Conservation (phyloP, 257 asterid species). For the Leptodermis oblonga region DNA sequence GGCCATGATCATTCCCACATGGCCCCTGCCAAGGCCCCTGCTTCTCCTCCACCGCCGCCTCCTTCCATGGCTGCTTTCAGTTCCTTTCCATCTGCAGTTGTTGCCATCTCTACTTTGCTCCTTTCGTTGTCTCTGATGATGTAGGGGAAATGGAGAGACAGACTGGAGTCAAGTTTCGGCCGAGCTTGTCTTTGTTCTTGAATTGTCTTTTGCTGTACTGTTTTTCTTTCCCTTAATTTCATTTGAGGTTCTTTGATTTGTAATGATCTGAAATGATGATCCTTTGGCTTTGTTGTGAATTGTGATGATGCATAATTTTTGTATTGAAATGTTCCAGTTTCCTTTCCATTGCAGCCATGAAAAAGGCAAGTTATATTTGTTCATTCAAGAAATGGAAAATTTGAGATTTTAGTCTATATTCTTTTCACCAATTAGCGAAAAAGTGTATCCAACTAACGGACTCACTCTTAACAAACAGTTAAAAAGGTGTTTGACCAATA, state of each 20-base stretch:
- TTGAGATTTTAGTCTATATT: too few relatives aligned
- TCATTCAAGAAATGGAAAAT: too few relatives aligned
- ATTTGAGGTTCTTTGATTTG: neutral
- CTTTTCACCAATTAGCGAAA: too few relatives aligned
- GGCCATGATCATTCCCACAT: conserved; percentile 25
- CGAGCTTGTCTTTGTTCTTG: neutral
- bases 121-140: conserved; percentile 29
- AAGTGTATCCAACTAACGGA: too few relatives aligned
- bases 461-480: too few relatives aligned
- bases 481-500: too few relatives aligned
- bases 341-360: too few relatives aligned
- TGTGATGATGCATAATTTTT: neutral
- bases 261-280: neutral
- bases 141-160: conserved; percentile 12
- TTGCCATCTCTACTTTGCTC: conserved; percentile 25
- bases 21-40: neutral
- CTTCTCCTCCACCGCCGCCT: conserved; percentile 12
- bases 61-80: conserved; percentile 6
- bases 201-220: neutral
- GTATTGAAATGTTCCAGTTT: too few relatives aligned
- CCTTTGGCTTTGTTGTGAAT: neutral
- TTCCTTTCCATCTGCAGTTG: conserved; percentile 26
- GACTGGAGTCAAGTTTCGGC: neutral
- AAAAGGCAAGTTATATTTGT: too few relatives aligned
- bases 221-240: neutral